A percentile compares a stretch with the other conserved stretches of the same genome.
Conservation (phyloP, 176 grass and related monocot genomes). For the Guadua angustifolia region DNA sequence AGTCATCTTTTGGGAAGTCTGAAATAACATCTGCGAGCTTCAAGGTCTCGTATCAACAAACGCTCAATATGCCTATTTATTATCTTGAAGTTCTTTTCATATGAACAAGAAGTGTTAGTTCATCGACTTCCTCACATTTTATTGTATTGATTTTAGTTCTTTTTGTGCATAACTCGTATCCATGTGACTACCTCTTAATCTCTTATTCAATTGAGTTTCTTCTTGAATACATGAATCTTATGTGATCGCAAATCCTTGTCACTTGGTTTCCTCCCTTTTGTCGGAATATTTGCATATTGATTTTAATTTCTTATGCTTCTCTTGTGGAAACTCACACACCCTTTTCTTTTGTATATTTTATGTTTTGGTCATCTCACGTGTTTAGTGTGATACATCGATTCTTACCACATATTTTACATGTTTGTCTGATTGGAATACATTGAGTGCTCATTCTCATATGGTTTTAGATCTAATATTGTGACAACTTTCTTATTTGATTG, state of each 20-base stretch:
- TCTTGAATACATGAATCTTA: conserved; percentile 8
- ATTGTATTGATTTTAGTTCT: conserved; percentile 8
- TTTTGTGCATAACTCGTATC: conserved; percentile 22
- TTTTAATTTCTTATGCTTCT: conserved; percentile 28
- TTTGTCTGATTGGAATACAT: conserved; percentile 5
- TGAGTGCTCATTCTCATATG: conserved; percentile 33
- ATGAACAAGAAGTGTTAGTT: conserved; percentile 2
- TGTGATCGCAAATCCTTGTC: neutral
- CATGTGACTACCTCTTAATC: neutral
- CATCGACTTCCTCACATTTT: conserved; percentile 11
- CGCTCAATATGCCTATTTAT: conserved; percentile 20
- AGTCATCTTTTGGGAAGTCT: conserved; percentile 77
- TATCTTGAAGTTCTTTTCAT: conserved; percentile 39
- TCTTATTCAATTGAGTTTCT: neutral
- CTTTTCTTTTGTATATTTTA: conserved; percentile 20
- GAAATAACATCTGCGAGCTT: conserved; percentile 87
- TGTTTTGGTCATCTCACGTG: neutral
- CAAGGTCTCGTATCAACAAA: conserved; percentile 65
- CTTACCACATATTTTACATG: conserved; percentile 15
- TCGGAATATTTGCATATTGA: neutral
- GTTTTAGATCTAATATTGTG: conserved; percentile 6
- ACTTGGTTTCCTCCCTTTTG: conserved; percentile 14
- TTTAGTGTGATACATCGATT: neutral
- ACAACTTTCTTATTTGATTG: conserved; percentile 48
- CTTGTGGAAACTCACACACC: neutral